Base-by-base conservation (phyloP, 2,329 filamentous ascomycete genomes). In the Bipolaris zeicola region DNA sequence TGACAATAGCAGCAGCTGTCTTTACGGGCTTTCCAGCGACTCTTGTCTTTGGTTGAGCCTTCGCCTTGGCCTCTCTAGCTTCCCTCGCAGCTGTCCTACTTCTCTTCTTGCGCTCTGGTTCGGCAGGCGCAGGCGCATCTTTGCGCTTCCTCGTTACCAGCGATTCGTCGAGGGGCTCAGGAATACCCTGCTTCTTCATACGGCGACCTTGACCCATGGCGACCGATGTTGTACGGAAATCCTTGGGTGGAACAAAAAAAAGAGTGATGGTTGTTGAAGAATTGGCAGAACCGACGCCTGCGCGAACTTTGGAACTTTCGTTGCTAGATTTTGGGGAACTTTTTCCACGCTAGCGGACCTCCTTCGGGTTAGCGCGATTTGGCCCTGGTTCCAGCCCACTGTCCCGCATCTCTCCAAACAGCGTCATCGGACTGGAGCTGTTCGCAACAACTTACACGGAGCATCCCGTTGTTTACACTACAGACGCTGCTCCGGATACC, bases 141-240 rank as follows among this genome's bases (percentile, higher is more conserved):
- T 98, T 98, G 75, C 93, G 87, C 85, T 98, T 97, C 72, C 88
- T 92, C 48, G 88, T 87, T 69, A 89, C 88, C 71, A 90, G 71
- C 64, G 75, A 80, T 66, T 96, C 91, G 64, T 95, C 91, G 64
- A 97, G 84, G 63, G 89, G 84, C 71, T 89, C 86, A 51, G 95
- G 95, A 63, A 89, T 83, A 53, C 92, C 94, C 85, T 98, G 95
- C 80, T 97, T 97, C 78, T 93, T 91, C 89, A 97, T 96, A 70
- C 93, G 91, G 76, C 92, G 90, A 76, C 92, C 91, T 61, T 87
- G 86, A 82, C 92, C 93, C 93, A 96, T 96, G 38, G 63, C 73
- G 57, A 60, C 53, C 37, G 53, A 50, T 49, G 41, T 49, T 47
- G 2, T 14, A 8, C 24, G 22, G n/a, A 6, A 24, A 22, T 43